These are phyloP conservation scores for Leccinum longicurvipes DNA, from an alignment of 768 basidiomycete species.

Conservation along the genomic window DNA sequence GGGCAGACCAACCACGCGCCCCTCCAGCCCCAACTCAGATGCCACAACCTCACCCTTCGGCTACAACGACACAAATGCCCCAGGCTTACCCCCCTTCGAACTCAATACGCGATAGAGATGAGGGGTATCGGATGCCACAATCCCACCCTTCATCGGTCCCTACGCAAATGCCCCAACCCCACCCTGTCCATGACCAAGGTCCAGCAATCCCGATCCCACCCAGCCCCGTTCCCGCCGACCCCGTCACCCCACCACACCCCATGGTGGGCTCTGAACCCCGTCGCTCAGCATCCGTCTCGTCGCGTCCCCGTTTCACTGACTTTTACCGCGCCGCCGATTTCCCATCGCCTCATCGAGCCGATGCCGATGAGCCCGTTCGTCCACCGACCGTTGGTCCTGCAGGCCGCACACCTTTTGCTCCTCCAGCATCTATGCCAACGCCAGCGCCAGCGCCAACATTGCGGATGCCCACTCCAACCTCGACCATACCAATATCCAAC, in stretches of 20 bases:
- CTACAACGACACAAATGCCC: not conserved
- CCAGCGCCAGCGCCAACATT: not conserved
- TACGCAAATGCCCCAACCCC: conserved; percentile 19
- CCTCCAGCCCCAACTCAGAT: not conserved
- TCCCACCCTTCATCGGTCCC: not conserved
- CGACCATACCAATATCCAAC: not conserved
- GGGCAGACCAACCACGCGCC: not conserved
- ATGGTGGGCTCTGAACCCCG: conserved; percentile 5
- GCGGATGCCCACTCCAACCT: not conserved
- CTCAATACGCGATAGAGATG: not conserved
- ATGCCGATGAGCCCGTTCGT: conserved; percentile 1
- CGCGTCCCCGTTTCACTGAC: conserved; percentile 26
- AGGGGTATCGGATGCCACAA: not conserved
- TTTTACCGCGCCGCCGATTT: conserved; percentile 24
- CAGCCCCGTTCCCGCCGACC: conserved; percentile 4
- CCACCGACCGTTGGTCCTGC: conserved; percentile 5
- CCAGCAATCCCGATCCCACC: conserved; percentile 16
- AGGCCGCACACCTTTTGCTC: conserved; percentile 10
- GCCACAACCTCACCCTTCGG: not conserved
- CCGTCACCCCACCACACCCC: conserved; percentile 26
- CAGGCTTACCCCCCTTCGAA: not conserved
- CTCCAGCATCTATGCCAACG: conserved; percentile 5
- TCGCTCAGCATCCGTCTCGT: conserved; percentile 7
- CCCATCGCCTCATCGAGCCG: not conserved
- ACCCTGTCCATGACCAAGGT: not conserved